phyloP scores from a whole-genome alignment of 1,139 yeast species.

The Pichia norvegensis region DNA sequence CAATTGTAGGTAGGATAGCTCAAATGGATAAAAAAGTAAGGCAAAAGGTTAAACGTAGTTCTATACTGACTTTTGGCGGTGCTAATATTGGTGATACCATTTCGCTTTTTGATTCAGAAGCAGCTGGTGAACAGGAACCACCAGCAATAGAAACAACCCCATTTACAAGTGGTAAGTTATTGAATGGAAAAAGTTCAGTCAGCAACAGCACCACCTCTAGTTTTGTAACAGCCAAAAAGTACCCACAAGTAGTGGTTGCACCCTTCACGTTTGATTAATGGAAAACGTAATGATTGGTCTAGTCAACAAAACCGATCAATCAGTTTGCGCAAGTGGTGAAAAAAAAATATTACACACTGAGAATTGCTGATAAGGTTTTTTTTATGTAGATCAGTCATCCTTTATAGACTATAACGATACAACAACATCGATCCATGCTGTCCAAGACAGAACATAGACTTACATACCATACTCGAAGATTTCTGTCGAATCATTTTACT shows the following conservation, averaged over 20 bases:
- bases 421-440: constrained; percentile 9
- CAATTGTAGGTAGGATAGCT: not conserved
- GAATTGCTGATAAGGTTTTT: too few relatives aligned
- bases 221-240: not conserved
- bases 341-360: too few relatives aligned
- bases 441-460: constrained; percentile 32
- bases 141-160: not conserved
- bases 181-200: not conserved
- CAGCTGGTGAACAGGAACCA: not conserved
- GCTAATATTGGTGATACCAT: not conserved
- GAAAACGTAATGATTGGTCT: not conserved
- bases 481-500: constrained; percentile 26
- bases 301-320: too few relatives aligned
- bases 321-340: too few relatives aligned
- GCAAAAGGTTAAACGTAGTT: not conserved
- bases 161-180: not conserved
- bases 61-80: not conserved
- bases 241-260: not conserved
- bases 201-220: not conserved
- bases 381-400: not conserved
- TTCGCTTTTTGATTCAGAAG: not conserved
- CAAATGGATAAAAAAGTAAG: too few relatives aligned
- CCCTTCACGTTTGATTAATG: not conserved
- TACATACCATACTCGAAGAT: constrained; percentile 32
- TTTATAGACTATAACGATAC: not conserved